Conservation (phyloP, 2,329 filamentous ascomycete species). For the Fusarium cyanostomum region DNA sequence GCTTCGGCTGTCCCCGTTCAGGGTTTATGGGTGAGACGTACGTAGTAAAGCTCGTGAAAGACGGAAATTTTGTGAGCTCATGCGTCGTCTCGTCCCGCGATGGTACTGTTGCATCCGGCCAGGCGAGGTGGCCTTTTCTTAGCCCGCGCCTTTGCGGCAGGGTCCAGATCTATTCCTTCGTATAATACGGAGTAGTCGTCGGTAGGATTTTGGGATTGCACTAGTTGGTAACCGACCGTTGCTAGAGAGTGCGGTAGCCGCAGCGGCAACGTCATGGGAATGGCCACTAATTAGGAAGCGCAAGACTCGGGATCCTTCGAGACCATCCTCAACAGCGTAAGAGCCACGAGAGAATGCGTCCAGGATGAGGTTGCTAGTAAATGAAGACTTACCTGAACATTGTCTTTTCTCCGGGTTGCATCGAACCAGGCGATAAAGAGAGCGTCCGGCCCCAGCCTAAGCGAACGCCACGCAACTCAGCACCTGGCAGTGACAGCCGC, state of each 20-base stretch:
- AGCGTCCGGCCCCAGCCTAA: constrained; percentile 22
- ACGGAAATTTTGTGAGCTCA: constrained; percentile 39
- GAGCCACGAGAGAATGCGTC: neutral
- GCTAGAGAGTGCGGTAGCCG: constrained; percentile 11
- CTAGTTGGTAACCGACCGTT: constrained; percentile 32
- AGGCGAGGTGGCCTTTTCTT: constrained; percentile 34
- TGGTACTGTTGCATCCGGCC: constrained; percentile 44
- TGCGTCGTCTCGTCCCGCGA: constrained; percentile 44
- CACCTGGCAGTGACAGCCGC: constrained; percentile 38
- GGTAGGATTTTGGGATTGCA: constrained; percentile 29
- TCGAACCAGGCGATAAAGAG: constrained; percentile 19
- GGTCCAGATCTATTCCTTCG: constrained; percentile 33
- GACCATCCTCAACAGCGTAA: neutral
- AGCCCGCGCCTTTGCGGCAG: constrained; percentile 20
- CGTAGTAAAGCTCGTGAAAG: constrained; percentile 14
- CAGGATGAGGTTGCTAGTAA: neutral
- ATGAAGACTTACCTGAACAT: neutral
- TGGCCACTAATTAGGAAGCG: constrained; percentile 8
- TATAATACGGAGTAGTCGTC: constrained; percentile 12
- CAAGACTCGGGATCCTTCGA: constrained; percentile 1
- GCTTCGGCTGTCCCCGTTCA: constrained; percentile 14
- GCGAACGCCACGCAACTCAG: constrained; percentile 35
- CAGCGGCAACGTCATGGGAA: constrained; percentile 24
- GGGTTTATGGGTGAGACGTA: constrained; percentile 17
- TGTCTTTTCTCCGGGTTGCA: constrained; percentile 15